These are phyloP conservation scores for Entrophospora sp. DNA, from an alignment of 192 early-diverging fungal species.

Conservation along the genomic window DNA sequence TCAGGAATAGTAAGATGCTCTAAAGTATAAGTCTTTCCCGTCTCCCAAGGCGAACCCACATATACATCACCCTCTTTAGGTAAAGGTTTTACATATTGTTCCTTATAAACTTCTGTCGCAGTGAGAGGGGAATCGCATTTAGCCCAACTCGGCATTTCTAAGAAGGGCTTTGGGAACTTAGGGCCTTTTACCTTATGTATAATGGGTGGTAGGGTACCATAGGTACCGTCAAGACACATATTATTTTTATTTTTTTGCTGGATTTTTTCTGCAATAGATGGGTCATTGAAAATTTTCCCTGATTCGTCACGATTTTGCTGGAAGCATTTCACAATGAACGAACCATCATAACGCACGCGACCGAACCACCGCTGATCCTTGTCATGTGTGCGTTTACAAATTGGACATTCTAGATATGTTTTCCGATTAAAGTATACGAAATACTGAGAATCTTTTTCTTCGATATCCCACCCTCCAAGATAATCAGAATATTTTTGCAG, in stretches of 20 bases:
- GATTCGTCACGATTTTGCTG: conserved; percentile 12
- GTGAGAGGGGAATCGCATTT: neutral
- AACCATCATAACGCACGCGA: neutral
- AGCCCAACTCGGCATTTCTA: conserved; percentile 10
- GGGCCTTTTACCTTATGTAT: conserved; percentile 1
- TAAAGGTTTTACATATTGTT: conserved; percentile 12
- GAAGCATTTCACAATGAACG: conserved; percentile 16
- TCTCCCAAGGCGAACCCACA: conserved; percentile 6
- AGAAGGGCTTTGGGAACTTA: no score
- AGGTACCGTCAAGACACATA: no score
- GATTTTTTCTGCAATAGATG: conserved; percentile 12
- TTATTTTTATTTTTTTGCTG: conserved; percentile 18
- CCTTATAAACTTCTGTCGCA: conserved; percentile 4
- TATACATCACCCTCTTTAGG: conserved; percentile 11
- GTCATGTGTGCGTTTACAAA: conserved; percentile 10
- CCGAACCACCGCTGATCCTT: neutral
- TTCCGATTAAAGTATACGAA: conserved; percentile 16
- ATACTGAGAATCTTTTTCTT: conserved; percentile 6
- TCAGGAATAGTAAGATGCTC: conserved; percentile 4
- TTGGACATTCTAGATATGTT: conserved; percentile 13
- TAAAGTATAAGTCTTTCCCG: conserved; percentile 4
- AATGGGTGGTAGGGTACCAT: neutral
- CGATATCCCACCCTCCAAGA: conserved; percentile 9
- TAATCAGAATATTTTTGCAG: conserved; percentile 16
- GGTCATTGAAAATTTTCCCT: conserved; percentile 10